A percentile compares a stretch with the other conserved stretches of the same genome.
Conservation (phyloP, 2,329 filamentous ascomycete genomes). For the Penicillium palitans region DNA sequence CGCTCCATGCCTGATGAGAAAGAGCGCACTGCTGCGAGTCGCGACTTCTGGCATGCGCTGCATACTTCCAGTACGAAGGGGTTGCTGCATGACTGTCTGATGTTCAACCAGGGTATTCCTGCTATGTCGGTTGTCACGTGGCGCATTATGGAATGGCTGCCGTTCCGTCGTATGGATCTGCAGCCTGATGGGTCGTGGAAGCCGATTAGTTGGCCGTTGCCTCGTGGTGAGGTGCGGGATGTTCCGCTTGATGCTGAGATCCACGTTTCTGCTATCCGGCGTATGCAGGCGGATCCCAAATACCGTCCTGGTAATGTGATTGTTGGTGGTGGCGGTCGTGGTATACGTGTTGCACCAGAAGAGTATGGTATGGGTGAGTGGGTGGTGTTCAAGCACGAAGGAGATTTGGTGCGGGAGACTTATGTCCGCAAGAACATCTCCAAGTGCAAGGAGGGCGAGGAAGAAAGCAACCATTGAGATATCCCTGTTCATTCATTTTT, state of each 20-base stretch:
- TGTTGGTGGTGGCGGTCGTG: conserved; percentile 73
- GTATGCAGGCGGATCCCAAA: conserved; percentile 62
- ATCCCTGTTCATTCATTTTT: conserved; percentile 1
- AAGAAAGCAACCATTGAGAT: conserved; percentile 6
- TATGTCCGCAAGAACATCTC: conserved; percentile 53
- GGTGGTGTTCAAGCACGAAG: conserved; percentile 64
- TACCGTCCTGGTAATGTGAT: conserved; percentile 81
- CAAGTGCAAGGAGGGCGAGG: conserved; percentile 31
- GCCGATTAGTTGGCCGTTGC: conserved; percentile 77
- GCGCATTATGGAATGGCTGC: conserved; percentile 79
- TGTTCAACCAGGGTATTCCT: conserved; percentile 62
- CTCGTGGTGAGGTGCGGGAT: conserved; percentile 74
- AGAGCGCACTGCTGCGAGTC: conserved; percentile 30
- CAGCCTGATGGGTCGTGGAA: conserved; percentile 72
- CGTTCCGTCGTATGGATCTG: conserved; percentile 78
- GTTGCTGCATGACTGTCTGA: conserved; percentile 69
- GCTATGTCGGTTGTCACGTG: conserved; percentile 62
- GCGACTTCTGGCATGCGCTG: conserved; percentile 59
- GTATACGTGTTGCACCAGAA: conserved; percentile 61
- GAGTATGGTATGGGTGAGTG: conserved; percentile 70
- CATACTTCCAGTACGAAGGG: conserved; percentile 55
- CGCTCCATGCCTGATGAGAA: conserved; percentile 22
- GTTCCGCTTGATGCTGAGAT: conserved; percentile 69
- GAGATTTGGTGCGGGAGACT: conserved; percentile 68
- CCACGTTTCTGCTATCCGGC: conserved; percentile 71